Evolutionary conservation across 148 eudicot species (phyloP).

Genomic region (Vaccinium darrowii): DNA sequence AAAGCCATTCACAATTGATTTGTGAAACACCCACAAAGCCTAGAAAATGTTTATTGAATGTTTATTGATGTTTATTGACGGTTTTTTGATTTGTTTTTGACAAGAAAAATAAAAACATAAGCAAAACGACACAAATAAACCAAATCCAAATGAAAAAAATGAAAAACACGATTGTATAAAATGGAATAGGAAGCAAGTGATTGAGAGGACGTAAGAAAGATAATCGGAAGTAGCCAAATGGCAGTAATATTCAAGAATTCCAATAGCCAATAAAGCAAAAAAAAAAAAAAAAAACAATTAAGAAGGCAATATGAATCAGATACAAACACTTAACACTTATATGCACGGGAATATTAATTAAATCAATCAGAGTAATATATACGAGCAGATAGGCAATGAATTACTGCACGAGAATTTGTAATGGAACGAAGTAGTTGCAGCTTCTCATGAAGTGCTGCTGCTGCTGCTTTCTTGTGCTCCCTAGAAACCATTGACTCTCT

Average conservation of each 20-base stretch:
- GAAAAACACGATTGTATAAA: background rate
- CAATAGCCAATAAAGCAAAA: background rate
- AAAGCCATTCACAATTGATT: background rate
- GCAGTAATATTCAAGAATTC: background rate
- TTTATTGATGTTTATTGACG: no score
- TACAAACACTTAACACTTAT: background rate
- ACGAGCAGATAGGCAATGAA: background rate
- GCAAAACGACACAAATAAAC: background rate
- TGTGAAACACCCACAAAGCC: background rate
- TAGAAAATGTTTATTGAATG: background rate
- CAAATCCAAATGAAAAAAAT: background rate
- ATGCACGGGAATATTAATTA: background rate
- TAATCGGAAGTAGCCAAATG: background rate
- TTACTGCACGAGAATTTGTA: conserved; percentile 94
- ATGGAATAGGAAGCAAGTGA: background rate
- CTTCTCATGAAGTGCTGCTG: conserved; percentile 69
- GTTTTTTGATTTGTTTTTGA: background rate
- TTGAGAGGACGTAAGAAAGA: background rate
- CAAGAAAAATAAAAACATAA: background rate
- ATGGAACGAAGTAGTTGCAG: conserved; percentile 93
- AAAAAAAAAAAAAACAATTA: background rate
- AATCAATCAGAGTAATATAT: background rate
- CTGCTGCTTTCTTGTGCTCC: conserved; percentile 61
- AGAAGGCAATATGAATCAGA: background rate
- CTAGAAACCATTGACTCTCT: conserved; percentile 54